These are phyloP conservation scores for Cyberlindnera nakhonratchasimensis DNA, from an alignment of 805 yeast genomes.

Conservation along the genomic window DNA sequence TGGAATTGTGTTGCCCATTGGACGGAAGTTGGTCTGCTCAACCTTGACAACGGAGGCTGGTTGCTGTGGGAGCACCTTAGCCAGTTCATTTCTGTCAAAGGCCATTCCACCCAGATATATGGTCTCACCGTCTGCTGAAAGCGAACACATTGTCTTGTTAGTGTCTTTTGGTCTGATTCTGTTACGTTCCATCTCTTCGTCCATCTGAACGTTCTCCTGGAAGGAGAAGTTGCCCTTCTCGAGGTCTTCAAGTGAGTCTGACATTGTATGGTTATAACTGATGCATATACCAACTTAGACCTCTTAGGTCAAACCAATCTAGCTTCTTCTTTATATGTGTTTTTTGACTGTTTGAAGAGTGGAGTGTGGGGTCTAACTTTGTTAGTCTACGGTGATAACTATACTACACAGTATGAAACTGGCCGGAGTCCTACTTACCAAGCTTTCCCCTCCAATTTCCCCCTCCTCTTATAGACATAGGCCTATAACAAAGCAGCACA, in stretches of 20 bases:
- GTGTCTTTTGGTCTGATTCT: constrained; percentile 4
- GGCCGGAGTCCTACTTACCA: too few relatives aligned
- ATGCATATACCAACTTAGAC: too few relatives aligned
- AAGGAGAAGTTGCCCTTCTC: constrained; percentile 15
- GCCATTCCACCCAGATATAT: constrained; percentile 38
- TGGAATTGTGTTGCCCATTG: constrained; percentile 45
- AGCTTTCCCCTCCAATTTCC: too few relatives aligned
- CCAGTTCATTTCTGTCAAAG: constrained; percentile 50
- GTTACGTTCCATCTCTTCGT: constrained; percentile 1
- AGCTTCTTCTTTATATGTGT: too few relatives aligned
- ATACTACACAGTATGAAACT: too few relatives aligned
- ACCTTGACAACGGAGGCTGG: constrained; percentile 11
- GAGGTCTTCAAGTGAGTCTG: constrained; percentile 8
- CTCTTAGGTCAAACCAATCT: too few relatives aligned
- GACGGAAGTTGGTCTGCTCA: constrained; percentile 31
- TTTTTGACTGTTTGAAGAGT: background rate
- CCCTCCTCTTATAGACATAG: too few relatives aligned
- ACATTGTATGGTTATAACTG: background rate
- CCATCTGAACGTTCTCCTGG: constrained; percentile 6
- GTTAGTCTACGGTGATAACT: too few relatives aligned
- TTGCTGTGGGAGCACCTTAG: constrained; percentile 45
- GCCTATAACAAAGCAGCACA: too few relatives aligned
- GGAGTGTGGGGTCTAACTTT: too few relatives aligned
- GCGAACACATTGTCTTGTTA: constrained; percentile 12
- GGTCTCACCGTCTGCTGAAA: constrained; percentile 32